Percentiles rank a stretch among this genome's conserved stretches.
Evolutionary conservation across 148 eudicot species (phyloP).

Genomic region (Arbutus unedo): DNA sequence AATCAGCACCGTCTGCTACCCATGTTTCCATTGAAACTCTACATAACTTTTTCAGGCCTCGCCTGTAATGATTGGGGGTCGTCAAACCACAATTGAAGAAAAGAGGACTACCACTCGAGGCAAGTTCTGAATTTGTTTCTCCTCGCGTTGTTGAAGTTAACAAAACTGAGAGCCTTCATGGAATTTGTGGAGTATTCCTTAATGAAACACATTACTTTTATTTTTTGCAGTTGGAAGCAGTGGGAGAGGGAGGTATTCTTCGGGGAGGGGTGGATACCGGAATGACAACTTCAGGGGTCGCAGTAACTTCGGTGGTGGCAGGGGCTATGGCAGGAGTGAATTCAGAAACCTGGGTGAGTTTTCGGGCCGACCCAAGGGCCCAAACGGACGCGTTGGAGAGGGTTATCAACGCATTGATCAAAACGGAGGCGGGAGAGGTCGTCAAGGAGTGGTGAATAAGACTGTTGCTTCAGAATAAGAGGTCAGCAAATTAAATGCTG

Average conservation of each 20-base stretch:
- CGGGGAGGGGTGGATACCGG: slow-evolving; percentile 46
- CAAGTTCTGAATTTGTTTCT: slow-evolving; percentile 17
- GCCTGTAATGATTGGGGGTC: slow-evolving; percentile 46
- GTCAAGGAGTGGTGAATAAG: slow-evolving; percentile 25
- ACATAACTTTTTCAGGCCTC: slow-evolving; percentile 42
- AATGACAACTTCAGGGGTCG: slow-evolving; percentile 39
- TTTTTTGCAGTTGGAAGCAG: slow-evolving; percentile 30
- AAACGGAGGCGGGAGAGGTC: slow-evolving; percentile 31
- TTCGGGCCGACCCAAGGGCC: slow-evolving; percentile 33
- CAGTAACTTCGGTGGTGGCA: slow-evolving; percentile 38
- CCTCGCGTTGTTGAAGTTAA: neutral
- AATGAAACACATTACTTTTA: neutral
- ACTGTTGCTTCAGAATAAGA: slow-evolving; percentile 10
- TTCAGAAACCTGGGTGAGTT: slow-evolving; percentile 31
- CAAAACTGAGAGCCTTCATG: neutral
- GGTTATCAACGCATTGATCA: slow-evolving; percentile 54
- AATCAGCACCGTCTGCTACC: neutral
- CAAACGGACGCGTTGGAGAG: slow-evolving; percentile 32
- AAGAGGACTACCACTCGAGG: slow-evolving; percentile 78
- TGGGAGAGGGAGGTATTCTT: slow-evolving; percentile 53
- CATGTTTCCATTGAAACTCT: neutral
- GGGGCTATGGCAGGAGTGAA: slow-evolving; percentile 38
- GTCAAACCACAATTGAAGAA: slow-evolving; percentile 48
- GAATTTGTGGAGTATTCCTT: slow-evolving; percentile 3
- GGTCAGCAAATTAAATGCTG: neutral